phyloP scores from a whole-genome alignment of 2,329 filamentous ascomycete species.

The Tolypocladium amazonense region DNA sequence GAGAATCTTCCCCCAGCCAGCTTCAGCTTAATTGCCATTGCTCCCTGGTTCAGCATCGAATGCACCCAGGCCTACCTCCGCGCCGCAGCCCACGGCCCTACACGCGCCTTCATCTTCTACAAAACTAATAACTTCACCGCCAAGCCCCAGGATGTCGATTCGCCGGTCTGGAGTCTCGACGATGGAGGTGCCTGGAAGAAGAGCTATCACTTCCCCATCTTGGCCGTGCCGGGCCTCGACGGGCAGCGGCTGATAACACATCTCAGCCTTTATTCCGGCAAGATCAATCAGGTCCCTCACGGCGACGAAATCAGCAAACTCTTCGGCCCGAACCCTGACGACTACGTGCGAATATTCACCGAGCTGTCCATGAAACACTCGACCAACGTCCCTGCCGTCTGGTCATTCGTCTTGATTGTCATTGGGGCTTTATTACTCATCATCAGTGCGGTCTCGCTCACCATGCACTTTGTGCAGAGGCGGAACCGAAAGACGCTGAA shows the following conservation, averaged over 20 bases:
- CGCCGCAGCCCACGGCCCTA: slow-evolving; percentile 44
- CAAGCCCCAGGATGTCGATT: slow-evolving; percentile 55
- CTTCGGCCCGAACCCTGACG: slow-evolving; percentile 43
- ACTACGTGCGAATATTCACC: slow-evolving; percentile 52
- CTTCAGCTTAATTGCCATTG: slow-evolving; percentile 69
- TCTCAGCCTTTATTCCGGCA: slow-evolving; percentile 67
- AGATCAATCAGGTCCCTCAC: slow-evolving; percentile 51
- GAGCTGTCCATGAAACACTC: slow-evolving; percentile 37
- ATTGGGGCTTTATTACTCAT: slow-evolving; percentile 60
- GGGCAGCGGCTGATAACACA: slow-evolving; percentile 61
- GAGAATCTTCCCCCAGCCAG: slow-evolving; percentile 57
- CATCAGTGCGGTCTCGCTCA: slow-evolving; percentile 53
- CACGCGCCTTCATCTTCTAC: slow-evolving; percentile 56
- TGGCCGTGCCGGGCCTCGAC: slow-evolving; percentile 60
- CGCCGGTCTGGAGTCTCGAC: slow-evolving; percentile 58
- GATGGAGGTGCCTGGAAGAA: slow-evolving; percentile 63
- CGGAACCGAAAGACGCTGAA: slow-evolving; percentile 57
- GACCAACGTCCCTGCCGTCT: slow-evolving; percentile 57
- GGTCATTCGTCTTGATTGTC: slow-evolving; percentile 68
- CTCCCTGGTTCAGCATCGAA: slow-evolving; percentile 68
- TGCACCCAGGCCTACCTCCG: slow-evolving; percentile 68
- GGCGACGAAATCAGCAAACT: slow-evolving; percentile 43
- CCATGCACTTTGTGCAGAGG: slow-evolving; percentile 70
- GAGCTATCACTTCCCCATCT: slow-evolving; percentile 67
- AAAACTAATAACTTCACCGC: slow-evolving; percentile 42